phyloP scores from a whole-genome alignment of 192 early-diverging fungal species.

The Geosiphon pyriformis region DNA sequence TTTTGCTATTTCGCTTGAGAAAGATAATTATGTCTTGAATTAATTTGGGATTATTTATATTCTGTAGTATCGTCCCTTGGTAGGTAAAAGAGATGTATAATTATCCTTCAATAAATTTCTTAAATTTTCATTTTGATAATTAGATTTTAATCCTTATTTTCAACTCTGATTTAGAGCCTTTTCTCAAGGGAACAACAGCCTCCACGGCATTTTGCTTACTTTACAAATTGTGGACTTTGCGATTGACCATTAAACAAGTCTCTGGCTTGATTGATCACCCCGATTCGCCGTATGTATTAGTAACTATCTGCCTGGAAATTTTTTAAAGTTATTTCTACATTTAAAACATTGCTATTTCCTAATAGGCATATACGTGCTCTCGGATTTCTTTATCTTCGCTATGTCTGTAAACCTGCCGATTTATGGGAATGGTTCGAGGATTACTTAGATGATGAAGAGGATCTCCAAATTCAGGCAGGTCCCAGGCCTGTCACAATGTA shows the following conservation, averaged over 20 bases:
- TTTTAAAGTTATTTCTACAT: background rate
- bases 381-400: slow-evolving; percentile 78
- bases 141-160: too few relatives aligned
- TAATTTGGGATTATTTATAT: background rate
- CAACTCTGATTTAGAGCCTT: slow-evolving; percentile 65
- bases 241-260: slow-evolving; percentile 72
- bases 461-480: slow-evolving; percentile 54
- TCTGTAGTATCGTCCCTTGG: slow-evolving; percentile 31
- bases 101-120: background rate
- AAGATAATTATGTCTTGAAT: background rate
- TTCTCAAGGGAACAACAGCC: slow-evolving; percentile 69
- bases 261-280: slow-evolving; percentile 66
- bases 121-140: background rate
- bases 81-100: slow-evolving; percentile 21
- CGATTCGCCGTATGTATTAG: slow-evolving; percentile 63
- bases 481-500: slow-evolving; percentile 42
- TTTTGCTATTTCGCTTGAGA: too few relatives aligned
- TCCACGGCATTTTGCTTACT: slow-evolving; percentile 80
- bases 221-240: slow-evolving; percentile 78
- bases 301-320: too few relatives aligned
- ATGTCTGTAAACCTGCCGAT: slow-evolving; percentile 68
- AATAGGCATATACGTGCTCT: slow-evolving; percentile 67
- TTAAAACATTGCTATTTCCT: background rate
- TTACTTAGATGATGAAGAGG: slow-evolving; percentile 77
- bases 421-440: slow-evolving; percentile 76